Evolutionary conservation across 805 yeast species (phyloP).

Genomic region (Barnettozyma californica): DNA sequence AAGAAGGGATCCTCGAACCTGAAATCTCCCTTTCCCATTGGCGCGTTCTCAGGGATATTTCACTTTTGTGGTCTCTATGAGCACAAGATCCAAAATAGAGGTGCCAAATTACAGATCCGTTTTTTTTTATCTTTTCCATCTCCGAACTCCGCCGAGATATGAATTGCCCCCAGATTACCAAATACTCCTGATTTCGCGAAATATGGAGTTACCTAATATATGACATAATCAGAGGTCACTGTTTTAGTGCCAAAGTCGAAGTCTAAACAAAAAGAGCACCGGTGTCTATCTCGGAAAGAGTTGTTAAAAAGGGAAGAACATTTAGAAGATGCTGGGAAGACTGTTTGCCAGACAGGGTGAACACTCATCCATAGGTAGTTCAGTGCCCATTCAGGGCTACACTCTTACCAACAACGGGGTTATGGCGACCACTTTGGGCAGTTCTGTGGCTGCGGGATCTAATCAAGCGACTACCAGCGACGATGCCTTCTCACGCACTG

Average conservation of each 20-base stretch:
- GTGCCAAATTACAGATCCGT: slow-evolving; percentile 1
- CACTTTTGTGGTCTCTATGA: neutral
- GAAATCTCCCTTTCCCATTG: slow-evolving; percentile 14
- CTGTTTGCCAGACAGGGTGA: slow-evolving; percentile 9
- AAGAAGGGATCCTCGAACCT: slow-evolving; percentile 19
- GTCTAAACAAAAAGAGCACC: neutral
- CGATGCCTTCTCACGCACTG: slow-evolving; percentile 23
- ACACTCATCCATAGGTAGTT: neutral
- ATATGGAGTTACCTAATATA: neutral
- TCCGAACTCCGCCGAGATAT: neutral
- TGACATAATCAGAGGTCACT: neutral
- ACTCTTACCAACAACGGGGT: neutral
- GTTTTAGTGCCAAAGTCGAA: neutral
- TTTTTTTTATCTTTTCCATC: slow-evolving; percentile 3
- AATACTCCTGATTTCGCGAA: neutral
- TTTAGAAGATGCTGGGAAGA: slow-evolving; percentile 9
- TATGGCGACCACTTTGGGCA: neutral
- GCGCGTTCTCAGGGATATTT: neutral
- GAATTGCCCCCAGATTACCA: neutral
- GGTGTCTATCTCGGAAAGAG: neutral
- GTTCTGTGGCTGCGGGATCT: neutral
- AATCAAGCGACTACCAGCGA: slow-evolving; percentile 9
- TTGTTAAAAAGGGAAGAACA: neutral
- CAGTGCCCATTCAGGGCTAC: neutral
- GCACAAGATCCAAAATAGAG: neutral